These are phyloP conservation scores for Sporothrix variecibatus DNA, from an alignment of 2,329 filamentous ascomycete genomes.

Conservation along the genomic window DNA sequence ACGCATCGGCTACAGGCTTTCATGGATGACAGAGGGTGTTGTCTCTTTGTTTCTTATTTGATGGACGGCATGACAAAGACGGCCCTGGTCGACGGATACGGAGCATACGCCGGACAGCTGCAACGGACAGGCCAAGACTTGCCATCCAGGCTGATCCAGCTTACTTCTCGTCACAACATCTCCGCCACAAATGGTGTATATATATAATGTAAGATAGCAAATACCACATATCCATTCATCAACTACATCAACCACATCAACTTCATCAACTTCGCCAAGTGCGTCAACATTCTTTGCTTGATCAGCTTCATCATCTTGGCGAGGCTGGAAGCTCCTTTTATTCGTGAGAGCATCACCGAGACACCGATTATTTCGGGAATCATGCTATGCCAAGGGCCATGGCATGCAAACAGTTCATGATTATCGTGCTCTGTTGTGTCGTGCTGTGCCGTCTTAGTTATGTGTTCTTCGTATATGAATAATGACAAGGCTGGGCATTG, in stretches of 20 bases:
- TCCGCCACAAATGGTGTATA: constrained; percentile 1
- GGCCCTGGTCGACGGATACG: background rate
- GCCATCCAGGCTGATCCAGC: background rate
- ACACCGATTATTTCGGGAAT: background rate
- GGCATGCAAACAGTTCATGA: background rate
- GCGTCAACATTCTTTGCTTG: background rate
- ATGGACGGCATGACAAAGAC: background rate
- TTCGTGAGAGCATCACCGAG: background rate
- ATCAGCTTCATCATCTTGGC: background rate
- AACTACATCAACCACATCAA: background rate
- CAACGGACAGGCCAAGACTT: background rate
- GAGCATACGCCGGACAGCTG: background rate
- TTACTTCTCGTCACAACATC: background rate
- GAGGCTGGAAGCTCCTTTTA: background rate
- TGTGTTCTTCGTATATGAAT: no score
- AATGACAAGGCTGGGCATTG: no score
- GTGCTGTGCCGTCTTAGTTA: background rate
- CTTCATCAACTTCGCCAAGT: background rate
- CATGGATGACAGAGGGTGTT: background rate
- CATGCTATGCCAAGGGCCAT: background rate
- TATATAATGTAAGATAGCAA: constrained; percentile 23
- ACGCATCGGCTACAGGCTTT: background rate
- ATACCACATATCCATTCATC: constrained; percentile 21
- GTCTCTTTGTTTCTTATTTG: background rate
- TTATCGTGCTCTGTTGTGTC: background rate